Conservation (phyloP, 1,139 yeast species). For the Yamadazyma pseudoaaseri region DNA sequence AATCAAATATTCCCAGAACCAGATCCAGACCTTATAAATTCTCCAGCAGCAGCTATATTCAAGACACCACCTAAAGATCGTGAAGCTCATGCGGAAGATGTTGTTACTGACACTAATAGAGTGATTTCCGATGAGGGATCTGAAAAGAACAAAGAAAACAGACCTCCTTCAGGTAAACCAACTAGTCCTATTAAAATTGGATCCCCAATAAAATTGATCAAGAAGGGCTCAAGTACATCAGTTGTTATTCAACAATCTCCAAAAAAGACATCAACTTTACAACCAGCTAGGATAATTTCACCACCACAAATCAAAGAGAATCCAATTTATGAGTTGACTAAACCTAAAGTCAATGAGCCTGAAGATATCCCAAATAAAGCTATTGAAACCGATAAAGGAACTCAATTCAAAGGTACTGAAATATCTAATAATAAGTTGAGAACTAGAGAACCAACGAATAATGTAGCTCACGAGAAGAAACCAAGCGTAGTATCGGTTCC, state of each 20-base stretch:
- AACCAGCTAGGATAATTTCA: constrained; percentile 3
- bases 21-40: constrained; percentile 29
- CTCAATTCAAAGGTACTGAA: constrained; percentile 19
- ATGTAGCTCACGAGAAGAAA: constrained; percentile 12
- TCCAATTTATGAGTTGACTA: too few relatives aligned
- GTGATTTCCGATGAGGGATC: neutral
- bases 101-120: neutral
- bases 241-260: constrained; percentile 7
- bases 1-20: constrained; percentile 32
- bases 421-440: constrained; percentile 27
- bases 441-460: constrained; percentile 12
- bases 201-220: constrained; percentile 37
- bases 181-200: constrained; percentile 38
- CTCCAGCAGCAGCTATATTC: constrained; percentile 20
- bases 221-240: constrained; percentile 22
- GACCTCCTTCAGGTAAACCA: constrained; percentile 9
- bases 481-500: constrained; percentile 33
- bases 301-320: constrained; percentile 4
- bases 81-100: constrained; percentile 5
- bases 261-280: constrained; percentile 1
- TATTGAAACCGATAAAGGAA: neutral
- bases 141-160: constrained; percentile 8
- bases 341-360: neutral
- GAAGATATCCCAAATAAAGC: too few relatives aligned
- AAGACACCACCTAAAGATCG: constrained; percentile 26